Percentiles rank a stretch among this genome's conserved stretches.
phyloP scores from a whole-genome alignment of 306 rosid species.

The Hippophae tibetana region DNA sequence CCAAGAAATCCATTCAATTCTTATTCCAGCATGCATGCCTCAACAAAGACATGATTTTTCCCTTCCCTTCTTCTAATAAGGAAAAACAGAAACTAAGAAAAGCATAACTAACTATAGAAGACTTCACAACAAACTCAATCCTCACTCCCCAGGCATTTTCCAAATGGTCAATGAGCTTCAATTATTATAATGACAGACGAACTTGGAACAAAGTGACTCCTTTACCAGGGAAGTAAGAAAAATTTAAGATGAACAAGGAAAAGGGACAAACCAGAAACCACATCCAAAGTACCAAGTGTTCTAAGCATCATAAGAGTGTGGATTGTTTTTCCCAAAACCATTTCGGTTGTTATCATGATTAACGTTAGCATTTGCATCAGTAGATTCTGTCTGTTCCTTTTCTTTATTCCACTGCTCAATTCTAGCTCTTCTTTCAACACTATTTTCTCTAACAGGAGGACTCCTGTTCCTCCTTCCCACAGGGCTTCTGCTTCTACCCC shows the following conservation, averaged over 20 bases:
- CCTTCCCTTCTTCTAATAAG: too few species aligned
- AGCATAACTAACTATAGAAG: too few species aligned
- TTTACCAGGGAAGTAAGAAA: background rate
- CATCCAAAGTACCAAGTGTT: constrained; percentile 26
- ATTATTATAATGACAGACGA: background rate
- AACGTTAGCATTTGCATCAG: constrained; percentile 25
- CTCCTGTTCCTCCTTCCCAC: constrained; percentile 59
- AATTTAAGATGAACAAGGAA: background rate
- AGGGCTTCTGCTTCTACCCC: constrained; percentile 74
- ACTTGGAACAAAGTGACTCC: too few species aligned
- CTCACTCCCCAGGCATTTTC: too few species aligned
- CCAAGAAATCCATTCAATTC: too few species aligned
- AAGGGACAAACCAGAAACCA: constrained; percentile 32
- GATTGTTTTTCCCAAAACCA: constrained; percentile 33
- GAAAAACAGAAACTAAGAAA: too few species aligned
- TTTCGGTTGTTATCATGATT: constrained; percentile 32
- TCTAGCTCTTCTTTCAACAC: constrained; percentile 89
- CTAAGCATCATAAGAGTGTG: constrained; percentile 38
- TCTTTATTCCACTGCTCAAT: constrained; percentile 97
- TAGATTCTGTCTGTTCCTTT: constrained; percentile 47
- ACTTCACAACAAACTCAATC: too few species aligned
- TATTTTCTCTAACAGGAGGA: constrained; percentile 73
- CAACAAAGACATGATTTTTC: too few species aligned
- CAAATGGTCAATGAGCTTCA: background rate
- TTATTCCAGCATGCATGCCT: too few species aligned